phyloP scores from a whole-genome alignment of 2,329 filamentous ascomycete genomes.

The Penicillium digitatum region DNA sequence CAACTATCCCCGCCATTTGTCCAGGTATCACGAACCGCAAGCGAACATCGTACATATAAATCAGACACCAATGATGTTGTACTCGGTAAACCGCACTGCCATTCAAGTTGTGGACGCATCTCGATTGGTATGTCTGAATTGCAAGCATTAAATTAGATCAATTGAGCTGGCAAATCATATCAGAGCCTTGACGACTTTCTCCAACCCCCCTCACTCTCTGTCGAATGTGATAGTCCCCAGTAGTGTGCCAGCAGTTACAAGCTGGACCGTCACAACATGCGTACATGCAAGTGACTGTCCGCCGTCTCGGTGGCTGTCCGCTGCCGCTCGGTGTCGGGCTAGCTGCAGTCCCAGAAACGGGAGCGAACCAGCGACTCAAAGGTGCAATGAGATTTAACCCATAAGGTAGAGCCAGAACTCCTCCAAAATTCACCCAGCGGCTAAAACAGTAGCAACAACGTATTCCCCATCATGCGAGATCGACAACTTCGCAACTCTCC shows the following conservation, averaged over 20 bases:
- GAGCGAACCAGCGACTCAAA: neutral
- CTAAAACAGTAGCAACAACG: constrained; percentile 52
- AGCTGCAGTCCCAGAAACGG: neutral
- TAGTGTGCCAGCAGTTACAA: neutral
- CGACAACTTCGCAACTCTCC: constrained; percentile 64
- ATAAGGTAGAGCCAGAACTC: neutral
- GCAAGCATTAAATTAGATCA: neutral
- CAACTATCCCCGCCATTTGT: neutral
- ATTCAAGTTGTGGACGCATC: neutral
- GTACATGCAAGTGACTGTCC: neutral
- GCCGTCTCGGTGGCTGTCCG: neutral
- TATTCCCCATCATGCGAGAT: constrained; percentile 88
- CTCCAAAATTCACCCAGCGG: constrained; percentile 26
- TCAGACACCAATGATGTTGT: neutral
- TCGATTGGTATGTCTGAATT: neutral
- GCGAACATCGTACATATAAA: neutral
- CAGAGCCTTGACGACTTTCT: neutral
- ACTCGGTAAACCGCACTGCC: neutral
- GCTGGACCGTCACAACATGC: neutral
- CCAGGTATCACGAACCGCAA: neutral
- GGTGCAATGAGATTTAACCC: neutral
- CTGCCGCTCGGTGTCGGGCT: neutral
- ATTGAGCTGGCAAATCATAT: neutral
- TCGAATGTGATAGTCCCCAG: too few species aligned
- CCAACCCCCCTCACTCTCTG: neutral